These are phyloP conservation scores for Plasmodium falciparum DNA, from an alignment of 169 alveolate species.

Conservation along the genomic window DNA sequence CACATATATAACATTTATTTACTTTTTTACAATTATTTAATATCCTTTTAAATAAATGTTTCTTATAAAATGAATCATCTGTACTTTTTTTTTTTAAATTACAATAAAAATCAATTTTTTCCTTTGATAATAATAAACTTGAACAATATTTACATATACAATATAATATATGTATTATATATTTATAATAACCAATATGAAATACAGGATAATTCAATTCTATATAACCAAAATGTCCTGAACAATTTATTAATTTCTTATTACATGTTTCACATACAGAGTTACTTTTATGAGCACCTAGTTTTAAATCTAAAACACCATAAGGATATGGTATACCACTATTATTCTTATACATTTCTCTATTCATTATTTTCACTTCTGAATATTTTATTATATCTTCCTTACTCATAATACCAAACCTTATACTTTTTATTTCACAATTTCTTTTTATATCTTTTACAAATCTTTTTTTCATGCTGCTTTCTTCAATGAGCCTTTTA, in stretches of 20 bases:
- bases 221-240: constrained; percentile 99
- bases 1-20: constrained; percentile 88
- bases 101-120: constrained; percentile 85
- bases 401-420: constrained; percentile 87
- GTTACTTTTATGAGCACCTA: constrained; percentile 83
- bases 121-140: constrained; percentile 87
- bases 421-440: constrained; percentile 85
- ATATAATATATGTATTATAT: constrained; percentile 91
- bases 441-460: constrained; percentile 49
- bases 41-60: constrained; percentile 85
- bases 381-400: constrained; percentile 85
- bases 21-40: constrained; percentile 89
- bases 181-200: constrained; percentile 98
- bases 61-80: constrained; percentile 85
- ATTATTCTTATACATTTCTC: constrained; percentile 85
- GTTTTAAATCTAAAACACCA: constrained; percentile 87
- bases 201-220: constrained; percentile 97
- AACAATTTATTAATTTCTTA: constrained; percentile 92
- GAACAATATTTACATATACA: constrained; percentile 96
- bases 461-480: constrained; percentile 35
- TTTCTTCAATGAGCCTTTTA: constrained; percentile 4
- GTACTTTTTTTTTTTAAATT: constrained; percentile 80
- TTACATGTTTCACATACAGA: constrained; percentile 93
- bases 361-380: constrained; percentile 83
- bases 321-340: constrained; percentile 85